Evolutionary conservation across 768 basidiomycete species (phyloP), one percentile per base, ranked within the genome.

Genomic region (Boletus tomentosulus): DNA sequence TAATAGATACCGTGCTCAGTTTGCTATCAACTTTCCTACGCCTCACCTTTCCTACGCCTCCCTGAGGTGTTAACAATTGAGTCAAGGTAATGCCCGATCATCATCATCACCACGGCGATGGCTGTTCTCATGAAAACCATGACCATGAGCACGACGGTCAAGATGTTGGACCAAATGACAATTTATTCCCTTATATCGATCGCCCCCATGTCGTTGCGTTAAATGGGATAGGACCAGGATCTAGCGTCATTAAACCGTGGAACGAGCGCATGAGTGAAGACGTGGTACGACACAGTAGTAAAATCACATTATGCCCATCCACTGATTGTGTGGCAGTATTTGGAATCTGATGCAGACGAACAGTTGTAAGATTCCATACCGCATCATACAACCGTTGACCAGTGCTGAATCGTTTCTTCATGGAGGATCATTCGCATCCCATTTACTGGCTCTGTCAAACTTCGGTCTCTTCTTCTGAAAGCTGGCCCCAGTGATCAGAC

Each of bases 311-410:
- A 46, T 53, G 22, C 42, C 12, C 34, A 31, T 46, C 39, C 39
- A 55, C 48, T 46, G 52, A 60, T 31, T 16, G 33, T 33, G 49
- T 51, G 39, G 24, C 33, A 97, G 93, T 89, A 73, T 56, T 67
- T 94, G 54, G 88, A 93, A 69, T 93, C 91, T 16, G 94, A 97
- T 58, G 87, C 88, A 33, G 94, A 96, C 70, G 93, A 95, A 65
- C 88, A 92, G 69, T 70, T 97, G 90, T 91, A 69, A 62, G 77
- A 56, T 46, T 28, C 28, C n/a, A 24, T 51, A 19, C n/a, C 37
- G 27, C 31, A 25, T 50, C 44, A 19, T 13, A 3, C 24, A 24
- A 39, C 39, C 34, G 3, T 15, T 16, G 35, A 49, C 38, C 4
- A 24, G 11, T 44, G 48, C 50, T 61, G 49, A 62, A 53, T 34